Evolutionary conservation across 73 alveolate species (phyloP).

Genomic region (Symbiodinium pilosum): DNA sequence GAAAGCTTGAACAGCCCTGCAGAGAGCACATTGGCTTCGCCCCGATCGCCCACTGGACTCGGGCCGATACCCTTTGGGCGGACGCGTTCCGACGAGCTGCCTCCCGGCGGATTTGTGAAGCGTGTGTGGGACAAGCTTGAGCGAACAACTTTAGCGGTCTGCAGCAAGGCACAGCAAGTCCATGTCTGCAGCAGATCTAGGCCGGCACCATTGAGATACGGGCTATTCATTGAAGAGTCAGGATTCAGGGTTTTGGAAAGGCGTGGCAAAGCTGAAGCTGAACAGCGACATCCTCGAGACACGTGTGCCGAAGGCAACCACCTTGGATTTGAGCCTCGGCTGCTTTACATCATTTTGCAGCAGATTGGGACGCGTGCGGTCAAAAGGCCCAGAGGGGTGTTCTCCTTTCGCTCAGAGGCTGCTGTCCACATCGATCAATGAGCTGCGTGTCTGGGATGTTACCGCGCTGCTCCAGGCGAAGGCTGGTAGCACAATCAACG

Average conservation of each 20-base stretch:
- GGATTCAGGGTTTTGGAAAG: background rate
- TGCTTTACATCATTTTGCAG: too few relatives aligned
- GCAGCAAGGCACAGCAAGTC: background rate
- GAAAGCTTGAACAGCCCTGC: slow-evolving; percentile 34
- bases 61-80: background rate
- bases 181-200: background rate
- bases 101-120: background rate
- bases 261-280: background rate
- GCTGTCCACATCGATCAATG: slow-evolving; percentile 61
- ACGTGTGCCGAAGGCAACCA: background rate
- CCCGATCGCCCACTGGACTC: background rate
- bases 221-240: background rate
- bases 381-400: background rate
- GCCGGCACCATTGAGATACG: background rate
- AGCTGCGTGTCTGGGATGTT: slow-evolving; percentile 89
- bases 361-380: background rate
- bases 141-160: too few relatives aligned
- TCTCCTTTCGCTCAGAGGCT: background rate
- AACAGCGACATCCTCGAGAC: background rate
- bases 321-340: background rate
- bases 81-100: background rate
- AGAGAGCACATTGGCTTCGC: slow-evolving; percentile 58
- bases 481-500: background rate
- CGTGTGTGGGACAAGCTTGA: too few relatives aligned
- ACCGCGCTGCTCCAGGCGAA: slow-evolving; percentile 3